Evolutionary conservation across 257 asterid genomes (phyloP), one percentile per base, ranked within the genome.

Genomic region (Primulina tabacum): DNA sequence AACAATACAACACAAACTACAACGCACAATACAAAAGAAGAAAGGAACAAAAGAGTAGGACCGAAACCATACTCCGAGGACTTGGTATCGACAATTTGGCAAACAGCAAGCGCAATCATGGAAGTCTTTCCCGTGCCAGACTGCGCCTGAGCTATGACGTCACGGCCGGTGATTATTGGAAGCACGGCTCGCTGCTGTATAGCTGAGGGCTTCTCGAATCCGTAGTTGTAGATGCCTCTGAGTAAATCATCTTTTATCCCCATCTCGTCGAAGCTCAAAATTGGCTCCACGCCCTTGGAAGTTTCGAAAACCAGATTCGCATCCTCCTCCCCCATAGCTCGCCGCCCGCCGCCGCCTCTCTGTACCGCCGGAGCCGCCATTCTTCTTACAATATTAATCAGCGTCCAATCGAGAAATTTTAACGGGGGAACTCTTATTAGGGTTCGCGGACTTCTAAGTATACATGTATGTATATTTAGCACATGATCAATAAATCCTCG

Each of bases 131-230:
- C 98, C 14, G 96, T 89, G 57, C 97, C 97, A 4, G 96, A 86
- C 71, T 92, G 98, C 32, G 98, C 98, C 80, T 89, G 97, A 56
- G 96, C 98, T 6, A 89, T 92, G 65, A 92, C 96, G 63, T 92
- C 98, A 38, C 98, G 97, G 0, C 97, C 97, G 26, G 85, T 67
- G 29, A 92, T 85, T 34, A 90, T 92, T 0, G 97, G 96, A 14
- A 85, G 82, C 24, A 92, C 90, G 6, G 97, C 97, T 20, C 96
- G 87, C 66, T 92, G 98, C 69, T 90, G 97, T 47, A 90, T 92
- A 2, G 98, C 98, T 1, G 96, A 90, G 71, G 98, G 98, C 77
- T 90, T 92, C 81, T 92, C 98, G 67, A 92, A 92, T 3, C 98
- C 98, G 76, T 88, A 86, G 37, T 82, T 79, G 79, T 86, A 89